These are phyloP conservation scores for Serendipita vermifera DNA, from an alignment of 768 basidiomycete species.

Conservation along the genomic window DNA sequence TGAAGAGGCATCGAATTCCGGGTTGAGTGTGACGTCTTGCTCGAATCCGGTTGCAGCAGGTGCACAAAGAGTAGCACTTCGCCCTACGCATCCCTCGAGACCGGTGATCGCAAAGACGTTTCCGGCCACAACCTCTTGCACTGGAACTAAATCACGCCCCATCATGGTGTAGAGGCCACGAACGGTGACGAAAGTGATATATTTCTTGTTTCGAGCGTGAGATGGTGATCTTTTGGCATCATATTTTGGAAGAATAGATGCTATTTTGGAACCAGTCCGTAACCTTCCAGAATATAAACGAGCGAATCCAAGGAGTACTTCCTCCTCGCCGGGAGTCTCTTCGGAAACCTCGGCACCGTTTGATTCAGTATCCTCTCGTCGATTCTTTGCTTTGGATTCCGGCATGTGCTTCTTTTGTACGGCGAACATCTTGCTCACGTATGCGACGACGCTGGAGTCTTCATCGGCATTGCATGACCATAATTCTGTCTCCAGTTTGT, in stretches of 20 bases:
- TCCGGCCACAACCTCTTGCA: slow-evolving; percentile 73
- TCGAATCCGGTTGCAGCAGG: slow-evolving; percentile 29
- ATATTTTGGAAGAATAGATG: slow-evolving; percentile 82
- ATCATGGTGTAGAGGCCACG: slow-evolving; percentile 90
- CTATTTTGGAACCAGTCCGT: slow-evolving; percentile 45
- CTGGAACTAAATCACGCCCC: slow-evolving; percentile 85
- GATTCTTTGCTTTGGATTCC: slow-evolving; percentile 69
- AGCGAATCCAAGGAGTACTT: slow-evolving; percentile 83
- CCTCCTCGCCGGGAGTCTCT: slow-evolving; percentile 24
- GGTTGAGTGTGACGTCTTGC: slow-evolving; percentile 18
- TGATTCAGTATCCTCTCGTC: slow-evolving; percentile 70
- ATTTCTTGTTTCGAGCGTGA: slow-evolving; percentile 55
- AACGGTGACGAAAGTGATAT: slow-evolving; percentile 48
- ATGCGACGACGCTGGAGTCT: slow-evolving; percentile 58
- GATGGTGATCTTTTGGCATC: slow-evolving; percentile 43
- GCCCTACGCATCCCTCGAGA: slow-evolving; percentile 76
- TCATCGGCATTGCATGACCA: slow-evolving; percentile 52
- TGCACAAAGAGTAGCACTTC: slow-evolving; percentile 81
- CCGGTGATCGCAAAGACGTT: slow-evolving; percentile 91
- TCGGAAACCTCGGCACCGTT: slow-evolving; percentile 30
- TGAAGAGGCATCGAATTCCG: too few species aligned
- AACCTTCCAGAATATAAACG: slow-evolving; percentile 87
- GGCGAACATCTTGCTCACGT: slow-evolving; percentile 98
- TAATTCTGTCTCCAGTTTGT: slow-evolving; percentile 72
- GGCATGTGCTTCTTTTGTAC: slow-evolving; percentile 70